phyloP scores from a whole-genome alignment of 306 rosid species.

The Cicer pinnatifidum region DNA sequence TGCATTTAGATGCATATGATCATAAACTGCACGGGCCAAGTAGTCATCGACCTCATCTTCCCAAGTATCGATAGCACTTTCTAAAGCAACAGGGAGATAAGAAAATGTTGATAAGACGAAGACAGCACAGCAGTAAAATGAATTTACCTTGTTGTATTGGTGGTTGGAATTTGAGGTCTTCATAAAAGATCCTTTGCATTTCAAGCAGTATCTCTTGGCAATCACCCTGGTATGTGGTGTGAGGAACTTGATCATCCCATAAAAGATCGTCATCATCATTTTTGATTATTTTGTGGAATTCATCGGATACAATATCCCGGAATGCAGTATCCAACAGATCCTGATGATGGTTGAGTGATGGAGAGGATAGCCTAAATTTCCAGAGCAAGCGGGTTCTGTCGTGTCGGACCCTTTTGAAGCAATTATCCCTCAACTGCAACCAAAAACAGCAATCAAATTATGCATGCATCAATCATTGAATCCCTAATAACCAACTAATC shows the following conservation, averaged over 20 bases:
- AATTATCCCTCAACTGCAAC: conserved; percentile 71
- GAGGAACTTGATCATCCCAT: conserved; percentile 74
- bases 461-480: not conserved
- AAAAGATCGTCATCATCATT: conserved; percentile 52
- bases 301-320: conserved; percentile 68
- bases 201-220: conserved; percentile 73
- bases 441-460: not conserved
- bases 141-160: not conserved
- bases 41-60: conserved; percentile 83
- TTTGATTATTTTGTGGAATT: conserved; percentile 64
- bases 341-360: conserved; percentile 45
- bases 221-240: conserved; percentile 58
- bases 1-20: conserved; percentile 72
- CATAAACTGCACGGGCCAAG: conserved; percentile 72
- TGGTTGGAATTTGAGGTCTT: conserved; percentile 59
- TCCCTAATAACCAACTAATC: not conserved
- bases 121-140: too few species aligned
- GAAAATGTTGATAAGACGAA: not conserved
- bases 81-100: conserved; percentile 54
- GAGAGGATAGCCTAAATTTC: conserved; percentile 63
- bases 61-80: conserved; percentile 57
- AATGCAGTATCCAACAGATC: conserved; percentile 49
- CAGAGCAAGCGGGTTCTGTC: conserved; percentile 78
- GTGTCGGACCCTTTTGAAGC: conserved; percentile 73
- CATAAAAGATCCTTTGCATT: conserved; percentile 83